Conservation (phyloP, 306 rosid genomes). For the Quillaja saponaria region DNA sequence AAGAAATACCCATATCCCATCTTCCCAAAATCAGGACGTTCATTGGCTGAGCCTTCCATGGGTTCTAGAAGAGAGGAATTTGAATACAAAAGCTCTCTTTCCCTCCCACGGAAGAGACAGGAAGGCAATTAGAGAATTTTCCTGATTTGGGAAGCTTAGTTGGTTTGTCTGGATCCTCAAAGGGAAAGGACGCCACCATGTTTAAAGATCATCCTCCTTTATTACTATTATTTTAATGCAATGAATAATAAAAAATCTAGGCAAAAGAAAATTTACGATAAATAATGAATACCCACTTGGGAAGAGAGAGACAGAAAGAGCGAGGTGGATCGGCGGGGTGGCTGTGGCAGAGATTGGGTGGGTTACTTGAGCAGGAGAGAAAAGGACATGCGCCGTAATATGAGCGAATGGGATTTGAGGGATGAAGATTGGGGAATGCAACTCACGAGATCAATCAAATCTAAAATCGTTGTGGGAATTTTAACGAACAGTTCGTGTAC, state of each 20-base stretch:
- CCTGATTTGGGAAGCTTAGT: constrained; percentile 52
- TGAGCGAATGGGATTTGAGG: constrained; percentile 27
- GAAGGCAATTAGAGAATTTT: constrained; percentile 39
- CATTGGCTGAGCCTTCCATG: constrained; percentile 74
- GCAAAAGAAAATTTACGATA: no score
- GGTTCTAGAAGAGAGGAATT: constrained; percentile 26
- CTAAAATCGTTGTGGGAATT: no score
- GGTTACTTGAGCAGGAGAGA: constrained; percentile 26
- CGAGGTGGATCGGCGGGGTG: constrained; percentile 36
- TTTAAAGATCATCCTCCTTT: background rate
- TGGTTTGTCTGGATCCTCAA: constrained; percentile 37
- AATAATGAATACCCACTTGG: constrained; percentile 39
- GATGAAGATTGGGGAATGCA: no score
- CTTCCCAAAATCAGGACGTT: constrained; percentile 89
- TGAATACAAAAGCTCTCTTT: constrained; percentile 19
- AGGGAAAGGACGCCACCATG: constrained; percentile 22
- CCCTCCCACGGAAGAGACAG: constrained; percentile 7
- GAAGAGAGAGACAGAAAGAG: constrained; percentile 25
- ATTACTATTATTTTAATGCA: constrained; percentile 17
- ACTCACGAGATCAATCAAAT: no score
- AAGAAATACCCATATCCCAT: constrained; percentile 93
- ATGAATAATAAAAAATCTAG: no score
- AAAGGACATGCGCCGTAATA: constrained; percentile 45
- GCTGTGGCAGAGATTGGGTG: constrained; percentile 1
- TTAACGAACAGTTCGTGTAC: constrained; percentile 21